phyloP scores from a whole-genome alignment of 257 asterid species.

The Avicennia marina region DNA sequence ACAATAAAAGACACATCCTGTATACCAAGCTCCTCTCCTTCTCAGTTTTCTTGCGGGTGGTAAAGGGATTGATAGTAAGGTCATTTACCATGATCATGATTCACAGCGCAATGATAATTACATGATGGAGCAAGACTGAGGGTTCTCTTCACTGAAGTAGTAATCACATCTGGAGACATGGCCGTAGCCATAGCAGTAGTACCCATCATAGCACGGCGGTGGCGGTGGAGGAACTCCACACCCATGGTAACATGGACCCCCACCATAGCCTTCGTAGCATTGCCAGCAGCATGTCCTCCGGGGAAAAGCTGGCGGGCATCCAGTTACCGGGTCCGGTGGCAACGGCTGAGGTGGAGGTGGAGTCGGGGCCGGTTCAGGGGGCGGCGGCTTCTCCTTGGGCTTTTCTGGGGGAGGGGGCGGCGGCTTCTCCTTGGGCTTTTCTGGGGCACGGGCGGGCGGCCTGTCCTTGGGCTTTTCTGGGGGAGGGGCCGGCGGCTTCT shows the following conservation, averaged over 20 bases:
- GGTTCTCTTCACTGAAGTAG: conserved; percentile 52
- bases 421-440: conserved; percentile 12
- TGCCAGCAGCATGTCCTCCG: conserved; percentile 32
- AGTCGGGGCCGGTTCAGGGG: conserved; percentile 8
- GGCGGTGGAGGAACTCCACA: conserved; percentile 45
- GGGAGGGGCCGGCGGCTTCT: too few relatives aligned
- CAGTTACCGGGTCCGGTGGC: too few relatives aligned
- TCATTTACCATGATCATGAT: too few relatives aligned
- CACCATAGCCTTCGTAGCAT: conserved; percentile 39
- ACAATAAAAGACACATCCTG: too few relatives aligned
- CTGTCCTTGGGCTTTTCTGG: conserved; percentile 14
- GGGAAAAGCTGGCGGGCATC: conserved; percentile 25
- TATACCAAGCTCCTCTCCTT: too few relatives aligned
- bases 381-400: conserved; percentile 24
- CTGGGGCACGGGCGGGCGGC: too few relatives aligned
- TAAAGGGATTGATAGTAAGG: too few relatives aligned
- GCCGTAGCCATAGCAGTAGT: conserved; percentile 18
- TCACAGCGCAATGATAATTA: conserved; percentile 11
- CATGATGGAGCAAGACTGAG: conserved; percentile 50
- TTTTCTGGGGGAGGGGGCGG: too few relatives aligned
- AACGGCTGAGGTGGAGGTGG: not conserved
- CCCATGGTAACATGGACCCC: conserved; percentile 51
- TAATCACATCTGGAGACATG: conserved; percentile 32
- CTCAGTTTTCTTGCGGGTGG: too few relatives aligned
- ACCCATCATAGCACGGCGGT: conserved; percentile 31